Base-by-base conservation (phyloP, 352 stramenopile species). In the Phytopythium vexans region DNA sequence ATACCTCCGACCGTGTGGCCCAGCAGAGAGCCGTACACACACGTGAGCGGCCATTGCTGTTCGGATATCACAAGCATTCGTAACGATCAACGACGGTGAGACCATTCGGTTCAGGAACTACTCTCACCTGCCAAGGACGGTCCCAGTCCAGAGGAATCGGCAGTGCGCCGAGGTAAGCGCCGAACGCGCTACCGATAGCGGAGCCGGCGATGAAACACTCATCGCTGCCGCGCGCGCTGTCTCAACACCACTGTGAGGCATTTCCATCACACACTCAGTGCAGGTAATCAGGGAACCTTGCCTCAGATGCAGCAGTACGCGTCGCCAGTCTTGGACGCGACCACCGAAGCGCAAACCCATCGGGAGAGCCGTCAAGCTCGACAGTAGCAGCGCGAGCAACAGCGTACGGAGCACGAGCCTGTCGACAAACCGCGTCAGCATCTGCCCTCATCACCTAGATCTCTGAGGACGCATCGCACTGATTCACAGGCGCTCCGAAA, bases 91-190 rank as follows among this genome's bases (percentile, higher is more conserved):
- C 41, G 9, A 8, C 5, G 8, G 15, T 14, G n/a, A 12, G 34
- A n/a, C 4, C 21, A 27, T 27, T 27, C 21, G 21, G 21, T 27
- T 27, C n/a, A 49, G 1, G n/a, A 21, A 39, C 8, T 9, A 21
- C 1, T n/a, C 60, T 43, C 68, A 89, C 80, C 77, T 95, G 86
- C 86, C 83, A 95, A 34, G 86, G 86, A 33, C 83, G 83, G 70
- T 95, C 86, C 86, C 86, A 95, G 49, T 95, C 86, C 6, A 95
- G 55, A 2, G 86, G 86, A 60, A 95, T 90, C 40, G 85, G 79
- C 8, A 95, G 49, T 21, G 83, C 82, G 21, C 86, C 86, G 21
- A 90, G 14, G 49, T 92, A 95, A 0, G 74, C 70, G 41, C 86
- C 86, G 4, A 93, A 41, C 12, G 72, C 68, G 10, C 77, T 70